Evolutionary conservation across 2,329 filamentous ascomycete species (phyloP).

Genomic region (Aspergillus glaucus): DNA sequence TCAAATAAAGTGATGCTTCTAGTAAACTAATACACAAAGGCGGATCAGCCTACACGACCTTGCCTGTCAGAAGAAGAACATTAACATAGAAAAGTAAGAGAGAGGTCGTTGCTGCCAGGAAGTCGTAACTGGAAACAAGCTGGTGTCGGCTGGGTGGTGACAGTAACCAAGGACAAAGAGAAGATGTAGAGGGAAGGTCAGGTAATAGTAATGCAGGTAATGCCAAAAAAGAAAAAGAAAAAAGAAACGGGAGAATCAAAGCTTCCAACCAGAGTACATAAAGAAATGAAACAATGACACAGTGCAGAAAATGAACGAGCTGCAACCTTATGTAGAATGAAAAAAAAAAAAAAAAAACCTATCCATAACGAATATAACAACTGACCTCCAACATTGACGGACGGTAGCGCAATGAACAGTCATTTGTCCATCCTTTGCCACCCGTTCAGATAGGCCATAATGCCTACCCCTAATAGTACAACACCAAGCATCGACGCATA

Average conservation of each 20-base stretch:
- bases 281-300: conserved; percentile 4
- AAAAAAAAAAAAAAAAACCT: background rate
- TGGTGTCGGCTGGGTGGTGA: conserved; percentile 1
- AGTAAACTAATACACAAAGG: conserved; percentile 24
- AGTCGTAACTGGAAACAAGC: conserved; percentile 19
- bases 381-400: background rate
- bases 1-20: conserved; percentile 16
- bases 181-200: conserved; percentile 11
- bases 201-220: conserved; percentile 14
- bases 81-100: conserved; percentile 15
- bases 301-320: background rate
- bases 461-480: conserved; percentile 70
- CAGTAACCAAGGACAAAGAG: conserved; percentile 1
- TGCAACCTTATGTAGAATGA: background rate
- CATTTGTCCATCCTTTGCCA: conserved; percentile 59
- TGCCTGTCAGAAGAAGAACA: conserved; percentile 16
- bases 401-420: conserved; percentile 1
- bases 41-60: conserved; percentile 14
- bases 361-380: too few relatives aligned
- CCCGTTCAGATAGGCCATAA: conserved; percentile 82
- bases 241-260: conserved; percentile 10
- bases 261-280: conserved; percentile 11
- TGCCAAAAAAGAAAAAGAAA: conserved; percentile 16
- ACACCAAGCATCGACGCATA: conserved; percentile 80
- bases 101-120: conserved; percentile 14